Evolutionary conservation across 441 rosid species (phyloP), one percentile per base, ranked within the genome.

Genomic region (Euphorbia schlechtendalii): DNA sequence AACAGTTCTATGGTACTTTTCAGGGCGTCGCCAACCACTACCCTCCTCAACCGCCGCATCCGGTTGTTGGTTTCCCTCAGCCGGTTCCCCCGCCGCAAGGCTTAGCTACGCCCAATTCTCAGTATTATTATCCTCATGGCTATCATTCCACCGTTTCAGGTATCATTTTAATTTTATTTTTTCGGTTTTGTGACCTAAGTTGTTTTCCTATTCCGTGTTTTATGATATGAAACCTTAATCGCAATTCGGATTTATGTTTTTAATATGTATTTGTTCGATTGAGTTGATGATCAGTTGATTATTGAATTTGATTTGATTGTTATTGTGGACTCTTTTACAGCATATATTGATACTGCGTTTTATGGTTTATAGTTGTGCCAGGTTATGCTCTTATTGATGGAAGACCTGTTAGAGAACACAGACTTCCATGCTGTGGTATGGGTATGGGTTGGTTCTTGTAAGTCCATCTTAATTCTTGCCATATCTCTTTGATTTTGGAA

Each of bases 381-480:
- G 92, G 89, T 67, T 84, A 84, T 73, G 83, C 76, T 8, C 71
- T 89, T 32, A 70, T 71, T 25, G 87, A 86, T 63, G 87, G 73
- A 57, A 77, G 74, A 41, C 87, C 82, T 5, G 49, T 74, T 57
- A 80, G 76, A 66, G 81, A 81, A 66, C 74, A 55, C 20, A 81
- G 85, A 38, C 81, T 89, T 74, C 95, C 92, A 49, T 85, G 89
- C 53, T 92, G 96, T 64, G 96, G 98, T 61, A 46, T 92, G 64
- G 98, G 96, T 76, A 73, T 81, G 78, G 98, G 96, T 43, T 92
- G 98, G 98, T 76, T 87, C 73, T 62, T 92, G 96, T 89, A 77
- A 82, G 96, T 83, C 77, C 5, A n/a, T 5, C 18, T 67, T 60
- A 1, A 24, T 24, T 32, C 3, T 63, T 65, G 14, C 10, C 51